phyloP scores from a whole-genome alignment of 2,329 filamentous ascomycete species.

The Aureobasidium musti region DNA sequence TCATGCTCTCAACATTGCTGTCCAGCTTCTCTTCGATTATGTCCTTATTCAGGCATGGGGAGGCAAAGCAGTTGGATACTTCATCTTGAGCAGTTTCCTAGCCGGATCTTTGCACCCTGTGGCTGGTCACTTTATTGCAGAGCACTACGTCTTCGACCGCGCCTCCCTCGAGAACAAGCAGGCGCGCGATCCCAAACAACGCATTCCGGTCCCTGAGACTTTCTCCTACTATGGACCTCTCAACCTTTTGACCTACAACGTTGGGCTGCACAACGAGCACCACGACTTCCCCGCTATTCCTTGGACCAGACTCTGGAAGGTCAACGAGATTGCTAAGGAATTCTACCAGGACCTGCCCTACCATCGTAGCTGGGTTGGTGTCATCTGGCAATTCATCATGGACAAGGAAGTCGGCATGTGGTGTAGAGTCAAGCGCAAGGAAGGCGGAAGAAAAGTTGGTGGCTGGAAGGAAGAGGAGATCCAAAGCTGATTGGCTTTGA shows the following conservation, averaged over 20 bases:
- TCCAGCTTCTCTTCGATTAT: conserved; percentile 77
- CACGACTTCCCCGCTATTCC: conserved; percentile 97
- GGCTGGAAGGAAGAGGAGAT: conserved; percentile 50
- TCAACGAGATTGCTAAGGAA: conserved; percentile 80
- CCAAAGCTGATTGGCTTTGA: conserved; percentile 1
- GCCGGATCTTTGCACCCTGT: conserved; percentile 92
- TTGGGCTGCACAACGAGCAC: conserved; percentile 97
- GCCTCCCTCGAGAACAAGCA: conserved; percentile 52
- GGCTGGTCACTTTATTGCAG: conserved; percentile 96
- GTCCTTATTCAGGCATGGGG: conserved; percentile 64
- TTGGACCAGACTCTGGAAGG: conserved; percentile 79
- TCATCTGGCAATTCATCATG: conserved; percentile 93
- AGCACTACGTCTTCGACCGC: conserved; percentile 67
- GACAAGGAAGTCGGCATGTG: conserved; percentile 87
- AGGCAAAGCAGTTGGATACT: conserved; percentile 70
- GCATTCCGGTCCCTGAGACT: conserved; percentile 74
- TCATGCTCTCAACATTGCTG: conserved; percentile 76
- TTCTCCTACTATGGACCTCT: conserved; percentile 95
- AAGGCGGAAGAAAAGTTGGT: conserved; percentile 67
- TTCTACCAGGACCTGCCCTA: conserved; percentile 87
- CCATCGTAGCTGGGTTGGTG: conserved; percentile 87
- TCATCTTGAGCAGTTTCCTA: conserved; percentile 87
- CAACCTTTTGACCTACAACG: conserved; percentile 94
- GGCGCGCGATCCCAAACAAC: conserved; percentile 38
- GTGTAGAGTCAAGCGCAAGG: conserved; percentile 88